Evolutionary conservation across 2,329 filamentous ascomycete species (phyloP), one percentile per base, ranked within the genome.

Genomic region (Aspergillus ochraceus): DNA sequence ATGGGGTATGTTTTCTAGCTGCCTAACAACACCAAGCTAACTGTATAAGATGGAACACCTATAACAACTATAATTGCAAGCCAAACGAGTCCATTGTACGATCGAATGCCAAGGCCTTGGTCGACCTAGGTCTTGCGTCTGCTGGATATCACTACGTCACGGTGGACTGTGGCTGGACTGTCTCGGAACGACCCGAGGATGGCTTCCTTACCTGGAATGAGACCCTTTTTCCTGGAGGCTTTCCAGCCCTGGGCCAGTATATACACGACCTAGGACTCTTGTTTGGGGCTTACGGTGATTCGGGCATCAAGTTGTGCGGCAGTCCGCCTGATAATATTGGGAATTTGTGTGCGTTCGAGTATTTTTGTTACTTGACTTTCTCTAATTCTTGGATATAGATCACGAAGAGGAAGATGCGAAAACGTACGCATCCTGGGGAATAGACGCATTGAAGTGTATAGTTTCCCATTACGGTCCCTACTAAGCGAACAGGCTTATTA

Each of bases 121-220:
- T 85, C 0, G 79, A 83, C 49, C 72, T 83, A 0, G 83, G 83
- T 0, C 76, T 87, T 0, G 76, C 77, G 0, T 75, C 79, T 3
- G 71, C 83, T 0, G 85, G 86, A 6, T 88, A 88, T 65, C 77
- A 74, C 1, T 81, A 82, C 57, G 81, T 87, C 32, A 85, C 83
- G 0, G 79, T 80, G 0, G 86, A 88, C 64, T 88, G 84, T 56
- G 85, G 86, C 0, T 88, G 85, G 86, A 79, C 73, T 5, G 69
- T 75, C 4, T 60, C 70, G 2, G 66, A 77, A 36, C 70, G 79
- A 19, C 65, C 69, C 12, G 47, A 68, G 4, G 73, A 79, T 60
- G 75, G 76, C 14, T 74, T 74, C 17, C 70, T 81, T 60, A 74
- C 76, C 12, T 79, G 77, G 74, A 77, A 81, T 57, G 54, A 71